Evolutionary conservation across 2,329 filamentous ascomycete species (phyloP), one percentile per base, ranked within the genome.

Genomic region (Fusarium goolgardi): DNA sequence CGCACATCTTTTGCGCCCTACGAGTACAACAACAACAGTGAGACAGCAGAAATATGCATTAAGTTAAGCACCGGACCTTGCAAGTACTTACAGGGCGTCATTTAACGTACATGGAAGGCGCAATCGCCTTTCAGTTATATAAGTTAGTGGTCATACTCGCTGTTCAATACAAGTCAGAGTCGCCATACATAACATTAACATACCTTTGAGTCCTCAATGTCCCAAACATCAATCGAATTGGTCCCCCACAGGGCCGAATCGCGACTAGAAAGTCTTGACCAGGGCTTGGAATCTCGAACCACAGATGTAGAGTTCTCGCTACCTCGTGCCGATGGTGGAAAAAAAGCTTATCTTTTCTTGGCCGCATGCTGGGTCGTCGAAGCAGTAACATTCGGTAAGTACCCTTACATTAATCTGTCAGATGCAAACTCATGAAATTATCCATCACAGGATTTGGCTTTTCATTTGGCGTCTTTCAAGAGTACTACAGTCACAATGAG

Each of bases 391-490:
- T 71, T 67, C 31, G 69, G 68, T 59, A 29, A 27, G 44, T 16
- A 12, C 4, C 10, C 3, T 1, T 3, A 3, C 10, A n/a, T 16
- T 3, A 4, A 16, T 2, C 5, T 11, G 3, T 9, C 6, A 12
- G 2, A 5, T 2, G 1, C 27, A 44, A 10, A 52, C 7, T 20
- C 8, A 11, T 27, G 27, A 29, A 11, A 6, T 40, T 2, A 43
- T 20, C 6, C 1, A 2, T 20, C 10, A 9, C 6, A 90, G 88
- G 88, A 2, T 90, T 91, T 54, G 85, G 87, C 1, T 87, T 88
- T 58, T 83, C 87, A 1, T 91, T 88, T 70, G 89, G 89, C 37
- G 83, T 91, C 27, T 91, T 91, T 71, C 88, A 90, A 72, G 82
- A 87, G 44, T 88, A 89, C 76, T 91, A 91, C 75, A 83, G 80